Evolutionary conservation across 495 filamentous ascomycete genomes (phyloP).

Genomic region (Diplogelasinospora grovesii): DNA sequence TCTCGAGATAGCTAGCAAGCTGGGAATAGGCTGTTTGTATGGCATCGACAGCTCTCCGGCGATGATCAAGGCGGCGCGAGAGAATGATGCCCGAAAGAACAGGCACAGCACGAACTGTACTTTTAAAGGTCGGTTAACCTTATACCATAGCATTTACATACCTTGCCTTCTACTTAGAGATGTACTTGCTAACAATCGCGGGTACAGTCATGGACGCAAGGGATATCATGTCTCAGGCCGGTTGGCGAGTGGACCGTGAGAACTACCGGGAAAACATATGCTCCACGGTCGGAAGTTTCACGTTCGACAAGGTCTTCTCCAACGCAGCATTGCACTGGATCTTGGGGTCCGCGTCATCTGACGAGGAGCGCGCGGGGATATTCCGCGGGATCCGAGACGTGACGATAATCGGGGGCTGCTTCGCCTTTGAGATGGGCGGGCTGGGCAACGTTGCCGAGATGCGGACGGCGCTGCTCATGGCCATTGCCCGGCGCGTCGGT

Average conservation of each 20-base stretch:
- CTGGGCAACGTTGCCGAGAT: conserved; percentile 64
- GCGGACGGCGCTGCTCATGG: conserved; percentile 48
- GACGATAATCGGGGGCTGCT: conserved; percentile 51
- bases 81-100: conserved; percentile 13
- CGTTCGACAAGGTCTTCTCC: conserved; percentile 62
- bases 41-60: conserved; percentile 60
- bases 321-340: conserved; percentile 82
- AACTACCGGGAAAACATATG: too few relatives aligned
- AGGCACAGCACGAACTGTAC: too few relatives aligned
- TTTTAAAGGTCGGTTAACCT: conserved; percentile 34
- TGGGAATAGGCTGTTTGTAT: conserved; percentile 42
- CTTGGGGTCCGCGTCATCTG: conserved; percentile 42
- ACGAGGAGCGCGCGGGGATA: conserved; percentile 23
- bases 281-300: too few relatives aligned
- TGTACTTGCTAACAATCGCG: too few relatives aligned
- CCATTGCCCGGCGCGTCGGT: conserved; percentile 47
- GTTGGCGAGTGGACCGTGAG: too few relatives aligned
- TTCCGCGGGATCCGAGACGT: conserved; percentile 43
- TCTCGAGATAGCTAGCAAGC: conserved; percentile 39
- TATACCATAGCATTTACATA: too few relatives aligned
- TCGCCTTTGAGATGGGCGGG: conserved; percentile 71
- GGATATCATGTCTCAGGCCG: conserved; percentile 12
- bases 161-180: too few relatives aligned
- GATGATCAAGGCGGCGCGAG: conserved; percentile 55
- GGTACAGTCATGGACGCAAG: conserved; percentile 32